Evolutionary conservation across 352 stramenopile species (phyloP).

Genomic region (Blastocystis sp.): DNA sequence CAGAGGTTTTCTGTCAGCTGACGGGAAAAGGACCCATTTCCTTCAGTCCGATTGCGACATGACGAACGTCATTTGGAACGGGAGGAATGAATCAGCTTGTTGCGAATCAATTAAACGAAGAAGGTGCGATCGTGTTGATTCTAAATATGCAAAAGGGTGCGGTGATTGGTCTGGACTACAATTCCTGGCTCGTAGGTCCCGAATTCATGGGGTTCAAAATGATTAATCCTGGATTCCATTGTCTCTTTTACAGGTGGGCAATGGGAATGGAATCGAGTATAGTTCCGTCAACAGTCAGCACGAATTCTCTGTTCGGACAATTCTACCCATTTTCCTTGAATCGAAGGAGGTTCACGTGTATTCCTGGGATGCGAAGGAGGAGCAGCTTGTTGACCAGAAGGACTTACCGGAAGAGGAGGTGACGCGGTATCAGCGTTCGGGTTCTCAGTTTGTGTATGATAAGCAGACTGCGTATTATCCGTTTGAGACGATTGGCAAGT

Average conservation of each 20-base stretch:
- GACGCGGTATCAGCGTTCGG: background rate
- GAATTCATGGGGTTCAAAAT: slow-evolving; percentile 51
- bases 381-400: background rate
- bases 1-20: too few species aligned
- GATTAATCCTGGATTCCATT: slow-evolving; percentile 49
- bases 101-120: slow-evolving; percentile 32
- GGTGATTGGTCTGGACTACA: slow-evolving; percentile 42
- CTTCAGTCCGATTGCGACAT: too few species aligned
- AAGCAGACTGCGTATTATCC: slow-evolving; percentile 7
- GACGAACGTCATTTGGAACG: too few species aligned
- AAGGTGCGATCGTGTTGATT: slow-evolving; percentile 34
- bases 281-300: slow-evolving; percentile 39
- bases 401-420: background rate
- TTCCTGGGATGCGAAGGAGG: background rate
- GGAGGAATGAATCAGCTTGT: slow-evolving; percentile 32
- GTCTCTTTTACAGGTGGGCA: slow-evolving; percentile 27
- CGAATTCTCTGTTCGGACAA: slow-evolving; percentile 27
- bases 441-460: background rate
- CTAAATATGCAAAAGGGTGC: slow-evolving; percentile 24
- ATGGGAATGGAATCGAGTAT: background rate
- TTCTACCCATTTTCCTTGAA: slow-evolving; percentile 16
- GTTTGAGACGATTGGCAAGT: slow-evolving; percentile 51
- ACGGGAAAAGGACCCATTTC: too few species aligned
- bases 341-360: slow-evolving; percentile 17
- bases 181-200: slow-evolving; percentile 41